These are phyloP conservation scores for Trichoderma pleuroti DNA, from an alignment of 2,329 filamentous ascomycete species.

Conservation along the genomic window DNA sequence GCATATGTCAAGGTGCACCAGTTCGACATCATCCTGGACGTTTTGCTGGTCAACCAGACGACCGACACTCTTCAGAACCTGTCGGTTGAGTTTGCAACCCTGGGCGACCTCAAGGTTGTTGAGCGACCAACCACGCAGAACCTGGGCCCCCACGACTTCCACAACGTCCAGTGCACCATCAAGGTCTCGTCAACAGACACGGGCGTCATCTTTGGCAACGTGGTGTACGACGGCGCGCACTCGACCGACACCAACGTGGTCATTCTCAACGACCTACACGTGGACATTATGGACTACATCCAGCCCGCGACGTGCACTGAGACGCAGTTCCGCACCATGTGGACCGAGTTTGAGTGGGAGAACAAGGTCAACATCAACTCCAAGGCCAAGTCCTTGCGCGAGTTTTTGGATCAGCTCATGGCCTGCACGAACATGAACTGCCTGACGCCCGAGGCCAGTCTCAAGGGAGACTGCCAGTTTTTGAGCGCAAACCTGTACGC, in stretches of 20 bases:
- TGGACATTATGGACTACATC: slow-evolving; percentile 99
- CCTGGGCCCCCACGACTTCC: slow-evolving; percentile 89
- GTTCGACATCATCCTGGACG: slow-evolving; percentile 96
- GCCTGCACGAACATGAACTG: slow-evolving; percentile 98
- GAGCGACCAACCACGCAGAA: slow-evolving; percentile 96
- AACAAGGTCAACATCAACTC: slow-evolving; percentile 99
- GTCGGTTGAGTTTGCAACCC: slow-evolving; percentile 96
- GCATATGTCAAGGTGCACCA: slow-evolving; percentile 98
- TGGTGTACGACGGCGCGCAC: slow-evolving; percentile 92
- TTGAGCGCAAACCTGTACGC: slow-evolving; percentile 95
- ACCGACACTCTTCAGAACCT: slow-evolving; percentile 95
- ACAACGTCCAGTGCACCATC: slow-evolving; percentile 97
- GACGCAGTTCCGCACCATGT: slow-evolving; percentile 99
- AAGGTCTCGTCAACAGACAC: slow-evolving; percentile 98
- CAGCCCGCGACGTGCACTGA: slow-evolving; percentile 95
- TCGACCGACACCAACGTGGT: slow-evolving; percentile 94
- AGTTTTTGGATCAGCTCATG: slow-evolving; percentile 94
- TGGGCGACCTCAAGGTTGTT: slow-evolving; percentile 96
- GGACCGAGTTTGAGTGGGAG: slow-evolving; percentile 99
- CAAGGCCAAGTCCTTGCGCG: slow-evolving; percentile 85
- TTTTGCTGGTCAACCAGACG: slow-evolving; percentile 95
- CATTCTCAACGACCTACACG: slow-evolving; percentile 95
- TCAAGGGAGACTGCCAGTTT: slow-evolving; percentile 98
- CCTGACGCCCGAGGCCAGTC: slow-evolving; percentile 88
- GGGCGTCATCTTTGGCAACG: slow-evolving; percentile 97